Base-by-base conservation (phyloP, 2,329 filamentous ascomycete species). In the Aspergillus sp. region DNA sequence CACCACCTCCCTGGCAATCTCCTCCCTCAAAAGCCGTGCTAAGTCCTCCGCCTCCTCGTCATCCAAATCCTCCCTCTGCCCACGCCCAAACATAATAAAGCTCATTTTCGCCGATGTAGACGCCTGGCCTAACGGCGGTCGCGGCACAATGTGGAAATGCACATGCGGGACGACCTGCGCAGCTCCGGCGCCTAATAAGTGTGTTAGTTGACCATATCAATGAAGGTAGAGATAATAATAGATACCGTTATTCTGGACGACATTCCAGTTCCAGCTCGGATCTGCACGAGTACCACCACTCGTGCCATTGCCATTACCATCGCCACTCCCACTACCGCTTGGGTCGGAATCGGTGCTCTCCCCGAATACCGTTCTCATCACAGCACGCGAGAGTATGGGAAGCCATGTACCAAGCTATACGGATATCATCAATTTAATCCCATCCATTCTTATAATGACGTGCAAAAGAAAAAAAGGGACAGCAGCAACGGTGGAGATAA, bases 251-350 rank as follows among this genome's bases (percentile, higher is more conserved):
- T 98, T 98, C 79, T 98, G 93, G 55, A 98, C 91, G 31, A 98
- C 87, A 74, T 99, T 99, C 89, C 93, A 98, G 76, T 98, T 97
- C 89, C 93, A 98, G 76, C 97, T 93, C 51, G 65, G 70, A 45
- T 76, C 70, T n/a, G 69, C 52, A 39, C 44, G 23, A 5, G 49
- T 14, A 45, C 57, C 27, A 11, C 9, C 27, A 11, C 27, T 31
- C 9, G 27, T 9, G 8, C 27, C 27, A 31, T 31, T 3, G 7
- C 25, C 25, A 8, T 27, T 27, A 31, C 27, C 9, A 31, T 31
- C 27, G 27, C 27, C 27, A 31, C 9, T 48, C 3, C 14, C 31
- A 12, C 37, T 27, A 7, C 35, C 15, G 15, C 15, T 14, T 12
- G 35, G 35, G 6, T 37, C 35, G n/a, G 35, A 6, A 37, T 37